Evolutionary conservation across 2,329 filamentous ascomycete species (phyloP).

Genomic region (Pseudogymnoascus sp.): DNA sequence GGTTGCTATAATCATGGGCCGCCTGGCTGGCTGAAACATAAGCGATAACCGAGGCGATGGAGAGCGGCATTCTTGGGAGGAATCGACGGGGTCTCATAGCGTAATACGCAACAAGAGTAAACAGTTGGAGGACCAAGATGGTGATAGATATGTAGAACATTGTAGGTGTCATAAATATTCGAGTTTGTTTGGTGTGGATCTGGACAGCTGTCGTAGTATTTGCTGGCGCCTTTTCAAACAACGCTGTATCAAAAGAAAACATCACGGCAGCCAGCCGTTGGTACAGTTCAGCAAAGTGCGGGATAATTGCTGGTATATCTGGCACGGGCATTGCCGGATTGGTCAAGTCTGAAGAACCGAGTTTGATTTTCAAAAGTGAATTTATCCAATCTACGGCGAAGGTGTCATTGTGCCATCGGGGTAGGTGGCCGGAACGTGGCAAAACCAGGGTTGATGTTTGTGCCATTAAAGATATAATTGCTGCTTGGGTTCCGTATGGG

Average conservation of each 20-base stretch:
- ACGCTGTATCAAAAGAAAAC: slow-evolving; percentile 35
- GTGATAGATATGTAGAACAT: slow-evolving; percentile 40
- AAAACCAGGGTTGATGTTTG: background rate
- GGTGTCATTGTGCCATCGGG: slow-evolving; percentile 41
- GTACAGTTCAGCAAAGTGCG: slow-evolving; percentile 28
- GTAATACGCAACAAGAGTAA: slow-evolving; percentile 40
- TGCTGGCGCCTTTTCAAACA: slow-evolving; percentile 29
- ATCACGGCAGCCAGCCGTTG: slow-evolving; percentile 35
- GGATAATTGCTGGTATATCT: slow-evolving; percentile 22
- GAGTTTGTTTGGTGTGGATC: slow-evolving; percentile 26
- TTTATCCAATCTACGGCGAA: slow-evolving; percentile 39
- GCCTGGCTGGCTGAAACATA: slow-evolving; percentile 42
- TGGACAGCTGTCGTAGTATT: slow-evolving; percentile 15
- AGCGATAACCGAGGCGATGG: slow-evolving; percentile 39
- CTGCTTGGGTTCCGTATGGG: background rate
- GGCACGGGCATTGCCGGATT: slow-evolving; percentile 31
- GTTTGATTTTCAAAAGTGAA: slow-evolving; percentile 34
- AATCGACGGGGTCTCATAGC: slow-evolving; percentile 33
- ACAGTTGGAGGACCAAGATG: slow-evolving; percentile 37
- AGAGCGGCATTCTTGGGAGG: slow-evolving; percentile 45
- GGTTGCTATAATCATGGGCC: slow-evolving; percentile 27
- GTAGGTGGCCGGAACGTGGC: background rate
- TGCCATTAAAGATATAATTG: background rate
- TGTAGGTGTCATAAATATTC: slow-evolving; percentile 41
- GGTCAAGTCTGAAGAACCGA: slow-evolving; percentile 29